Conservation (phyloP, 2,329 filamentous ascomycete genomes). For the Xylaria sp. region DNA sequence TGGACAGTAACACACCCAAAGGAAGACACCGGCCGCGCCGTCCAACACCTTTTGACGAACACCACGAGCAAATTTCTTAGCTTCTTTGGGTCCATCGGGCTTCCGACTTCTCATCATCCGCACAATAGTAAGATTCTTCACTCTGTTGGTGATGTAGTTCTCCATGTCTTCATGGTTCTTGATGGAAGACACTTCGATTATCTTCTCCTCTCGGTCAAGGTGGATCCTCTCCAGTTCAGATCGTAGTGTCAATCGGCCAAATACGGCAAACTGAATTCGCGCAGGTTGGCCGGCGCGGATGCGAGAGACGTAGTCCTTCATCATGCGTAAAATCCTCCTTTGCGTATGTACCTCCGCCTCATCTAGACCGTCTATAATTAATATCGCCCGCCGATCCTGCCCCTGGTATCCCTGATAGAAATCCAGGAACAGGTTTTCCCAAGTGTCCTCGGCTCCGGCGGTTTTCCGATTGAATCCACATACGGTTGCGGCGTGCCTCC, state of each 20-base stretch:
- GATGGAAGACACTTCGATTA: slow-evolving; percentile 21
- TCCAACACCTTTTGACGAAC: slow-evolving; percentile 20
- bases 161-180: slow-evolving; percentile 25
- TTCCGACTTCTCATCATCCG: slow-evolving; percentile 21
- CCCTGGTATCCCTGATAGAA: slow-evolving; percentile 8
- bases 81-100: slow-evolving; percentile 21
- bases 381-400: slow-evolving; percentile 12
- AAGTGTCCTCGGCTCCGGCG: slow-evolving; percentile 19
- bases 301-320: slow-evolving; percentile 25
- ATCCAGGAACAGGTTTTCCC: slow-evolving; percentile 24
- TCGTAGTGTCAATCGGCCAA: slow-evolving; percentile 18
- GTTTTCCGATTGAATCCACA: slow-evolving; percentile 21
- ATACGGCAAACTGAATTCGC: slow-evolving; percentile 20
- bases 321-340: slow-evolving; percentile 17
- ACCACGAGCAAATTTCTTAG: slow-evolving; percentile 18
- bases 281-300: slow-evolving; percentile 19
- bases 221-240: slow-evolving; percentile 20
- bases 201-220: slow-evolving; percentile 22
- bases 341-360: slow-evolving; percentile 17
- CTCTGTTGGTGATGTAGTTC: slow-evolving; percentile 19
- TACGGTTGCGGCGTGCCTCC: slow-evolving; percentile 11
- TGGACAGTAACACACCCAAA: slow-evolving; percentile 10
- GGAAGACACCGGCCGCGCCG: slow-evolving; percentile 21
- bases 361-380: slow-evolving; percentile 22
- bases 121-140: slow-evolving; percentile 21